Conservation (phyloP, 306 rosid species). For the Sesbania bispinosa region DNA sequence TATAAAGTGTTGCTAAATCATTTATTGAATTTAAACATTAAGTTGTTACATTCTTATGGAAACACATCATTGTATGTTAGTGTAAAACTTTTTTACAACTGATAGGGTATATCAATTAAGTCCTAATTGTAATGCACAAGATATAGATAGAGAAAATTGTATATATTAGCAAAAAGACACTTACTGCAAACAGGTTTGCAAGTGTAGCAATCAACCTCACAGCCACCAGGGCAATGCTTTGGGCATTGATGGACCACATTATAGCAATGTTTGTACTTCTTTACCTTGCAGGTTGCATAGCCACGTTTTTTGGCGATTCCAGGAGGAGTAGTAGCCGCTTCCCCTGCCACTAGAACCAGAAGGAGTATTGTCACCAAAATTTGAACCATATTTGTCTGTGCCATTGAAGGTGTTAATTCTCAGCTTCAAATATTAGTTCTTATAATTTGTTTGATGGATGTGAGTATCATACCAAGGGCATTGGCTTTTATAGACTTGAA, state of each 20-base stretch:
- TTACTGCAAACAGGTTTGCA: constrained; percentile 72
- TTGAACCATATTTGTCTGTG: background rate
- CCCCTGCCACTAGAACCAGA: constrained; percentile 19
- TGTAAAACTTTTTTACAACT: too few relatives aligned
- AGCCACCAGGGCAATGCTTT: constrained; percentile 46
- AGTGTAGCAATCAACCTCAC: constrained; percentile 60
- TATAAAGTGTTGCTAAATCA: too few relatives aligned
- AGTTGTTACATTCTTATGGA: too few relatives aligned
- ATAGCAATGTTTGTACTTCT: constrained; percentile 55
- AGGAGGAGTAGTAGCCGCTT: constrained; percentile 44
- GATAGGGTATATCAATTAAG: too few relatives aligned
- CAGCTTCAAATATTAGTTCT: background rate
- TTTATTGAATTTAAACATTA: too few relatives aligned
- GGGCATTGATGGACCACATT: constrained; percentile 62
- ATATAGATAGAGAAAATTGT: too few relatives aligned
- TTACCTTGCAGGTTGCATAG: constrained; percentile 39
- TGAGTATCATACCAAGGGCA: background rate
- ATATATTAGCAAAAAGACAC: background rate
- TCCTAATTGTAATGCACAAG: too few relatives aligned
- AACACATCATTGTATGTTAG: too few relatives aligned
- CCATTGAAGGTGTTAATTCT: constrained; percentile 18
- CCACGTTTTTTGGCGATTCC: constrained; percentile 47
- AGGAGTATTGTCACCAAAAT: constrained; percentile 3
- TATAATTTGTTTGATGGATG: constrained; percentile 26
- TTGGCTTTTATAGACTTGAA: constrained; percentile 34